Evolutionary conservation across 2,329 filamentous ascomycete species (phyloP), one percentile per base, ranked within the genome.

Genomic region (Penicillium polonicum): DNA sequence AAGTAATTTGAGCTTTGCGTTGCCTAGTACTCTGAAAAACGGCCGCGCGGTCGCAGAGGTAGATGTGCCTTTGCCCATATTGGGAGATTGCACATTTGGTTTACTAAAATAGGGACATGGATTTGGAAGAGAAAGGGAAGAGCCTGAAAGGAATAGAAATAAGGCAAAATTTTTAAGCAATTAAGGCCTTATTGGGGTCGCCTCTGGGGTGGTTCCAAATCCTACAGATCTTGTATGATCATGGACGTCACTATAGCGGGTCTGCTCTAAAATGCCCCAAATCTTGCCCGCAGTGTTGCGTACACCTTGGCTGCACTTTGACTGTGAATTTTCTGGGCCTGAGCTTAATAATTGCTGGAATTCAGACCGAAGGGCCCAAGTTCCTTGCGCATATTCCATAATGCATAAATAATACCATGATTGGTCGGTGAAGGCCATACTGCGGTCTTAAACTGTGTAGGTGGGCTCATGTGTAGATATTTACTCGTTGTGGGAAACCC

Each of bases 221-320:
- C 5, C 17, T 48, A 53, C 41, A 48, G 31, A 46, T 33, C 36
- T 17, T 50, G 29, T 17, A 52, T 45, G 21, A 43, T 45, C n/a
- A 31, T 12, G 35, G 43, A 57, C 55, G 55, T 57, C 55, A 57
- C 55, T 27, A 45, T 41, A 41, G 55, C 55, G 49, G 55, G 55
- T 57, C 54, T 39, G 17, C 41, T 25, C 15, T 19, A 41, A 19
- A 21, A 35, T 7, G 15, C 3, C 45, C 15, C 45, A 12, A 46
- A 13, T 33, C 21, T 27, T 49, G 15, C 15, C 21, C 19, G 23
- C 7, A 6, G 7, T 10, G 31, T 35, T 35, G 15, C 45, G 27
- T 39, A 7, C 21, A 39, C 33, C n/a, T 27, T 27, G 46, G 21
- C 19, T 31, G n/a, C 29, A 21, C n/a, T 33, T 17, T 48, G 19